These are phyloP conservation scores for Babesia bigemina DNA, from an alignment of 169 alveolate genomes.

Conservation along the genomic window DNA sequence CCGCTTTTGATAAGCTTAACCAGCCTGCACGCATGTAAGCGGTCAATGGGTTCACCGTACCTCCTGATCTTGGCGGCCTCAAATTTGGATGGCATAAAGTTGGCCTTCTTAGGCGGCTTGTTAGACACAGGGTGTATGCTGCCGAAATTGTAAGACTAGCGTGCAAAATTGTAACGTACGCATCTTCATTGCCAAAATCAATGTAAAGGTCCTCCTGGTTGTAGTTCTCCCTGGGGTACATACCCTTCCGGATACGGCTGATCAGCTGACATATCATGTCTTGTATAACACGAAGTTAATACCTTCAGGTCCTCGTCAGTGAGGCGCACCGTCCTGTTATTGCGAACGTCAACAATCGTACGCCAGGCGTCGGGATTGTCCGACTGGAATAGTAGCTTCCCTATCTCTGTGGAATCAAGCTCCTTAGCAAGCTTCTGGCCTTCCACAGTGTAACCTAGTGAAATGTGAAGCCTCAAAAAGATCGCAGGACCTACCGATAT, in stretches of 20 bases:
- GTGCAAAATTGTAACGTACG: slow-evolving; percentile 17
- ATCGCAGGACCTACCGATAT: slow-evolving; percentile 38
- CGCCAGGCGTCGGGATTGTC: slow-evolving; percentile 70
- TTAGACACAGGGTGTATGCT: slow-evolving; percentile 82
- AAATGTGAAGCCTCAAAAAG: neutral
- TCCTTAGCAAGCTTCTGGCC: slow-evolving; percentile 60
- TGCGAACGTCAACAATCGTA: slow-evolving; percentile 54
- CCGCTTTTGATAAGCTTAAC: slow-evolving; percentile 75
- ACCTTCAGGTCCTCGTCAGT: slow-evolving; percentile 67
- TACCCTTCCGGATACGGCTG: slow-evolving; percentile 63
- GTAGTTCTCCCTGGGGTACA: slow-evolving; percentile 66
- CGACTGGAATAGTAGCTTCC: slow-evolving; percentile 58
- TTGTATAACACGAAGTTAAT: no score
- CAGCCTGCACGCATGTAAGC: slow-evolving; percentile 45
- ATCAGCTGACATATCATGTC: slow-evolving; percentile 31
- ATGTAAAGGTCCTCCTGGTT: slow-evolving; percentile 57
- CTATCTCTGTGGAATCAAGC: slow-evolving; percentile 64
- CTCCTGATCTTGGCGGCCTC: slow-evolving; percentile 84
- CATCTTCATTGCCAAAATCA: slow-evolving; percentile 63
- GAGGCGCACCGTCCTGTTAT: slow-evolving; percentile 55
- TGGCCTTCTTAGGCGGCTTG: slow-evolving; percentile 83
- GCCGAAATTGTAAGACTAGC: neutral
- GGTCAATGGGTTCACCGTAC: neutral
- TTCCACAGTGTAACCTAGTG: slow-evolving; percentile 61
- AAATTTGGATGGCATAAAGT: slow-evolving; percentile 87